phyloP scores from a whole-genome alignment of 352 stramenopile genomes.

The Aphanomyces euteiches region DNA sequence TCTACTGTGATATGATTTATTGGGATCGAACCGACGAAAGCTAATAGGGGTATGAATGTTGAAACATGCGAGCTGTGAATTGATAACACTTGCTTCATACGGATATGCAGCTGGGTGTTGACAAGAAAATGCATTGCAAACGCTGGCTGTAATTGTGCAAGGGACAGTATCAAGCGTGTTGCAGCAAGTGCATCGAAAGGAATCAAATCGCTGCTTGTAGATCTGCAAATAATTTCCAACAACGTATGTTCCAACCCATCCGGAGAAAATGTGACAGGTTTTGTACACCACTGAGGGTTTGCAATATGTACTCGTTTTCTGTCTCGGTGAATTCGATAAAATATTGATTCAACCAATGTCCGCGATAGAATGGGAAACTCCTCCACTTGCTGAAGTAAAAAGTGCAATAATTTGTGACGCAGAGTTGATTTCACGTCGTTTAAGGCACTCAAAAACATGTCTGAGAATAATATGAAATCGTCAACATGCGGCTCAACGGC shows the following conservation, averaged over 20 bases:
- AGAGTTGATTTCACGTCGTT: background rate
- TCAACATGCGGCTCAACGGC: conserved; percentile 24
- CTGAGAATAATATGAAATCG: conserved; percentile 7
- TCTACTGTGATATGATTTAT: conserved; percentile 57
- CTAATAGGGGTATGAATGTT: conserved; percentile 57
- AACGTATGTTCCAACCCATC: conserved; percentile 48
- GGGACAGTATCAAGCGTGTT: conserved; percentile 52
- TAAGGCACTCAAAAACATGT: conserved; percentile 16
- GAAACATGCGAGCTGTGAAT: conserved; percentile 47
- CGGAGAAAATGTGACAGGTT: conserved; percentile 23
- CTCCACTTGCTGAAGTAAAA: conserved; percentile 33
- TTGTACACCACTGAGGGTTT: conserved; percentile 14
- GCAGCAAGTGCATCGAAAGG: conserved; percentile 44
- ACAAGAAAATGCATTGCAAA: conserved; percentile 55
- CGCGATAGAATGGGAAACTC: conserved; percentile 3
- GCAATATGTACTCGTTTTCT: background rate
- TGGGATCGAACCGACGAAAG: conserved; percentile 55
- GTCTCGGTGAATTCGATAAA: conserved; percentile 33
- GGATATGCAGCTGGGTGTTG: conserved; percentile 32
- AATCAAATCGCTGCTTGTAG: conserved; percentile 35
- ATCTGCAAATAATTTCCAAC: conserved; percentile 50
- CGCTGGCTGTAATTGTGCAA: conserved; percentile 45
- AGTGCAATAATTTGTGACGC: conserved; percentile 39
- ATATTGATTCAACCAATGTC: conserved; percentile 47
- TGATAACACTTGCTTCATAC: conserved; percentile 46